These are phyloP conservation scores for Cladosporium sp. DNA, from an alignment of 2,329 filamentous ascomycete species.

Conservation along the genomic window DNA sequence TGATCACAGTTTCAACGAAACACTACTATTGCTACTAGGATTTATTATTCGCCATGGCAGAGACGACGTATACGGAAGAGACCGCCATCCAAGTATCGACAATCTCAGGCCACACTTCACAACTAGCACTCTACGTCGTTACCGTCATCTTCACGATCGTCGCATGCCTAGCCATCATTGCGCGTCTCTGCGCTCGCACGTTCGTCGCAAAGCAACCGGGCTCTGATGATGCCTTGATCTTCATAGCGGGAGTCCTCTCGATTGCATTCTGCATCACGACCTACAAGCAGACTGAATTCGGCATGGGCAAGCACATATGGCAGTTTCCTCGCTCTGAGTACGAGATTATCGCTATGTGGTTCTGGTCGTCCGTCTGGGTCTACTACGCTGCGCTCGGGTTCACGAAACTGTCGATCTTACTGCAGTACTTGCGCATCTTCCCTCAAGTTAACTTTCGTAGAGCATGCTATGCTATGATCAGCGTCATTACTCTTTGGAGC, in stretches of 20 bases:
- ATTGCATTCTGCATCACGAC: constrained; percentile 18
- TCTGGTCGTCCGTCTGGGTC: constrained; percentile 39
- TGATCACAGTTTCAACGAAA: background rate
- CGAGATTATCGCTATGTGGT: constrained; percentile 14
- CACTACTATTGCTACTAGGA: background rate
- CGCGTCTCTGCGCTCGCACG: constrained; percentile 3
- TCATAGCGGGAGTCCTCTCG: constrained; percentile 9
- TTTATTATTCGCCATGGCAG: background rate
- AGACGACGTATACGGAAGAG: constrained; percentile 1
- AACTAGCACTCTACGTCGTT: constrained; percentile 5
- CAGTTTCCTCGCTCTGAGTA: constrained; percentile 13
- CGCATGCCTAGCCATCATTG: constrained; percentile 13
- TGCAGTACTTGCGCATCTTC: constrained; percentile 53
- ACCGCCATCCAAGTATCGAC: constrained; percentile 7
- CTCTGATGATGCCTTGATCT: constrained; percentile 14
- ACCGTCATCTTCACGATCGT: constrained; percentile 15
- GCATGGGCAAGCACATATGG: constrained; percentile 17
- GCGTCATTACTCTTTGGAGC: constrained; percentile 9
- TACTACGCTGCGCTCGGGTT: constrained; percentile 41
- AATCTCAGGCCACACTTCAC: constrained; percentile 16
- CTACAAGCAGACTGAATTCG: constrained; percentile 18
- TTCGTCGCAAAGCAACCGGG: constrained; percentile 14
- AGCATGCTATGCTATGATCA: constrained; percentile 17
- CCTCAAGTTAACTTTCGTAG: constrained; percentile 40
- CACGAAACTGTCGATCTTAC: constrained; percentile 48